Conservation (phyloP, 352 stramenopile species). For the Heterotrichella gracilis region DNA sequence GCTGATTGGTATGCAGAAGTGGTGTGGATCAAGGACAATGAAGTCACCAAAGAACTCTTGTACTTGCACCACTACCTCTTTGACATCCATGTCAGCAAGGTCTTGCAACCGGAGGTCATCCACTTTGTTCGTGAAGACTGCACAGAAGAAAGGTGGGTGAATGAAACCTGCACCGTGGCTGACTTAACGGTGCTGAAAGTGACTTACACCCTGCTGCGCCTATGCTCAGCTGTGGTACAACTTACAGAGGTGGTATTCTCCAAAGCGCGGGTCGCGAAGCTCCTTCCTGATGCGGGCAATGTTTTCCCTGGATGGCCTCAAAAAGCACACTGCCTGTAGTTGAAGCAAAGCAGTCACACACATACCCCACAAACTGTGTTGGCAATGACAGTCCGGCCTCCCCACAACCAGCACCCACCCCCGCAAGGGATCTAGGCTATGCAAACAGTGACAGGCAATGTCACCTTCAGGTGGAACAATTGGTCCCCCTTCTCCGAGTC, state of each 20-base stretch:
- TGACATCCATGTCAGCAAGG: constrained; percentile 68
- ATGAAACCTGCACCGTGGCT: no score
- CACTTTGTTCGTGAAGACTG: neutral
- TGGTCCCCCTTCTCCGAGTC: neutral
- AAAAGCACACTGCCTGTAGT: no score
- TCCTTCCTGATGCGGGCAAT: no score
- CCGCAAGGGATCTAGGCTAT: neutral
- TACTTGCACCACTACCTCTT: constrained; percentile 59
- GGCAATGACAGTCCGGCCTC: no score
- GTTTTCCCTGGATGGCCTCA: no score
- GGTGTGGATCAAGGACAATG: constrained; percentile 74
- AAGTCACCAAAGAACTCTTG: constrained; percentile 98
- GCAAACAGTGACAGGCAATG: neutral
- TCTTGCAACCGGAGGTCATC: constrained; percentile 57
- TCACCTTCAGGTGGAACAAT: neutral
- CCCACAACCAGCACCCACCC: constrained; percentile 14
- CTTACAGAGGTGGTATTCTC: constrained; percentile 63
- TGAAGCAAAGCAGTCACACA: no score
- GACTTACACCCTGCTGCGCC: neutral
- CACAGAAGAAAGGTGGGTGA: no score
- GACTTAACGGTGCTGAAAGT: neutral
- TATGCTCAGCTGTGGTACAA: constrained; percentile 21
- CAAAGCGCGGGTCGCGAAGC: no score
- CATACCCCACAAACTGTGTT: no score
- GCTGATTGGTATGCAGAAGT: constrained; percentile 72